Base-by-base conservation (phyloP, 495 filamentous ascomycete species). In the Penicillium robsamsonii region DNA sequence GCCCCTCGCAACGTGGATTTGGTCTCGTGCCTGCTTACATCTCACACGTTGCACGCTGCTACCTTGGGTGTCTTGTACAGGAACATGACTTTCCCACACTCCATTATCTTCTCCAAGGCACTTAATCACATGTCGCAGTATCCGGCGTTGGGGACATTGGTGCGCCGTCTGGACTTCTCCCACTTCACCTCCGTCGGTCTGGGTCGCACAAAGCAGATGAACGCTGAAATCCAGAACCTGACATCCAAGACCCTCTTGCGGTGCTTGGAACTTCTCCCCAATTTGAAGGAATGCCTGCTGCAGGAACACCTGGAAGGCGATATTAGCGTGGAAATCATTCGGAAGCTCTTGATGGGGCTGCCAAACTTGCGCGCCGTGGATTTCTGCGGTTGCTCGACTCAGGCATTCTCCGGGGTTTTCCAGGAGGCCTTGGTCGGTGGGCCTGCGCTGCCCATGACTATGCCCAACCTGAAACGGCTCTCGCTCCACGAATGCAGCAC, bases 291-390 rank as follows among this genome's bases (percentile, higher is more conserved):
- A 73, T 90, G 92, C 60, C 71, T 94, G 53, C 81, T 86, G 31
- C 90, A 92, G 71, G 90, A 96, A 70, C 87, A 93, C 58, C 70
- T 96, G 48, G 90, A 93, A 65, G 85, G 89, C 40, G 91, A 96
- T 58, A 70, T 96, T 30, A 81, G 84, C 61, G 76, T 75, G 20
- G 77, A 81, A 18, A 85, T 96, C 30, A 71, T 96, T 53, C 76
- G 75, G 51, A 90, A 90, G 72, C 67, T 96, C 30, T 86, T 90
- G 53, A 83, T 80, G 45, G 80, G 74, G 8, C 72, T 94, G 17
- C 83, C 85, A 5, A 84, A 84, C 50, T 64, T 96, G 30, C 73
- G 81, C 61, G 89, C 85, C 1, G 59, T 94, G 47, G 91, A 96
- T 67, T 88, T 94, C 58, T 92, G 88, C 65, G 91, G 86, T 52